Evolutionary conservation across 1,284 basidiomycete species (phyloP).

Genomic region (Abortiporus biennis): DNA sequence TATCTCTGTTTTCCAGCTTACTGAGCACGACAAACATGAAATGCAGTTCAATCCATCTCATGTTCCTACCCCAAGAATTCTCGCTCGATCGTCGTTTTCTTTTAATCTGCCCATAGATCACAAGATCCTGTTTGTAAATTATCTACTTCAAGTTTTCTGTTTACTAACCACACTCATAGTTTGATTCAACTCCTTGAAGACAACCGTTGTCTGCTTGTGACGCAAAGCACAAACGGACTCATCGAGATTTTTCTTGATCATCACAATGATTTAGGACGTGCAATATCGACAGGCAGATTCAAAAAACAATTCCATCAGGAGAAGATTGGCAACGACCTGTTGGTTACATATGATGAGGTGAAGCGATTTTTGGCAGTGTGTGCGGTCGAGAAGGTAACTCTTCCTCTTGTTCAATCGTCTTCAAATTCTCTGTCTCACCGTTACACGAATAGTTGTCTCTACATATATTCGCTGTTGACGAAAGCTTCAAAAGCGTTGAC

Average conservation of each 20-base stretch:
- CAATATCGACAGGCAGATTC: conserved; percentile 17
- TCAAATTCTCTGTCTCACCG: background rate
- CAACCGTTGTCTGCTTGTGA: conserved; percentile 35
- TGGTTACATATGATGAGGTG: conserved; percentile 44
- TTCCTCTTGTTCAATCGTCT: background rate
- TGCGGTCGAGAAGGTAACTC: conserved; percentile 30
- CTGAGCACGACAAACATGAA: conserved; percentile 33
- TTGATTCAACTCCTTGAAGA: conserved; percentile 30
- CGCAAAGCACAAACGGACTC: conserved; percentile 27
- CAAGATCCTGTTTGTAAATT: conserved; percentile 31
- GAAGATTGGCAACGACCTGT: conserved; percentile 36
- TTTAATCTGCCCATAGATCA: conserved; percentile 31
- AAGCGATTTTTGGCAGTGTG: conserved; percentile 41
- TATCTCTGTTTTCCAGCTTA: conserved; percentile 32
- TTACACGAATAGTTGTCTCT: conserved; percentile 26
- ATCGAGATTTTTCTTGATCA: conserved; percentile 35
- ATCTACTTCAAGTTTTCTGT: background rate
- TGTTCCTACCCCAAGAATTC: conserved; percentile 30
- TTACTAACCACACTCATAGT: conserved; percentile 21
- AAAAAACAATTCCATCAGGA: conserved; percentile 34
- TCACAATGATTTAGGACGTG: conserved; percentile 24
- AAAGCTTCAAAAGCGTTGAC: conserved; percentile 31
- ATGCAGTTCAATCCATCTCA: conserved; percentile 31
- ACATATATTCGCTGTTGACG: conserved; percentile 40
- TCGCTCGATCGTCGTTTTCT: conserved; percentile 8